phyloP scores from a whole-genome alignment of 805 yeast species.

The Candida namnaoensis region DNA sequence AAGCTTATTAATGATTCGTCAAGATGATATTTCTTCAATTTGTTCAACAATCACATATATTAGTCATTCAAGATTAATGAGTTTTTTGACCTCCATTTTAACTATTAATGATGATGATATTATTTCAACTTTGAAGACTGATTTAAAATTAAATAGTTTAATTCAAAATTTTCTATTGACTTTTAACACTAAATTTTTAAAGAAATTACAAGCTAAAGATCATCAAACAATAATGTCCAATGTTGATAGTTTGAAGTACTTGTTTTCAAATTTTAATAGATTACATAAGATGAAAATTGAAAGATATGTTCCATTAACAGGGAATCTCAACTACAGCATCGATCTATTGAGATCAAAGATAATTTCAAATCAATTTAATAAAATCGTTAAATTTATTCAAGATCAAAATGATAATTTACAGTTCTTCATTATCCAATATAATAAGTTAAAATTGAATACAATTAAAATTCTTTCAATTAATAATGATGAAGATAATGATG shows the following conservation, averaged over 20 bases:
- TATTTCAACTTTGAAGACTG: constrained; percentile 6
- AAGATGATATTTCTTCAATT: constrained; percentile 17
- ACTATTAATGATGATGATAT: constrained; percentile 21
- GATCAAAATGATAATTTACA: constrained; percentile 57
- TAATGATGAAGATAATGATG: background rate
- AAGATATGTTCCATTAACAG: constrained; percentile 9
- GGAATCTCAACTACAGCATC: constrained; percentile 9
- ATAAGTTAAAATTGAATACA: constrained; percentile 34
- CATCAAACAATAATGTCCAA: constrained; percentile 7
- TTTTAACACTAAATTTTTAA: constrained; percentile 14
- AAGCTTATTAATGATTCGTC: constrained; percentile 22
- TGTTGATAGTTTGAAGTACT: constrained; percentile 6
- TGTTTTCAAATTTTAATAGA: constrained; percentile 10
- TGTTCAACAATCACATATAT: constrained; percentile 18
- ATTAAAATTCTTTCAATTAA: constrained; percentile 21
- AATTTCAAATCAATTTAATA: constrained; percentile 34
- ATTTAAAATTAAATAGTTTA: constrained; percentile 7
- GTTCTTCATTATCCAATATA: constrained; percentile 38
- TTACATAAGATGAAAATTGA: constrained; percentile 16
- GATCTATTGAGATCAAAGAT: constrained; percentile 11
- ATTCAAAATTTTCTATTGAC: constrained; percentile 14
- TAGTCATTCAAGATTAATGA: constrained; percentile 8
- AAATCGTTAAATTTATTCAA: constrained; percentile 45
- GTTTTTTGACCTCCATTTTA: constrained; percentile 15
- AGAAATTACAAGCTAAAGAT: constrained; percentile 6